Conservation (phyloP, 176 grass and related monocot genomes). For the Chrysopogon serrulatus region DNA sequence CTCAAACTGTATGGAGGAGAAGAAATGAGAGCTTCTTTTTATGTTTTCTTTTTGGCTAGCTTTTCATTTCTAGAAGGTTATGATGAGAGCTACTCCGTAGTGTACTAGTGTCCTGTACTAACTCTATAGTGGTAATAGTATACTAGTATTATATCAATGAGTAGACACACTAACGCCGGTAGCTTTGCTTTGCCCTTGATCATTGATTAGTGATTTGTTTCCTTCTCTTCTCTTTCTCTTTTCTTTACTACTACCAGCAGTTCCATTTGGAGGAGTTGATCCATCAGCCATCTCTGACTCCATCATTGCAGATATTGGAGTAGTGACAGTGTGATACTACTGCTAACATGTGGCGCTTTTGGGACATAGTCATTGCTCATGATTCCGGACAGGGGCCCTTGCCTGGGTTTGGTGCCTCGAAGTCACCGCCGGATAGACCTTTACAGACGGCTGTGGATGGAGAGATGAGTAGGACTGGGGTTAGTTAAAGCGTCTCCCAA, state of each 20-base stretch:
- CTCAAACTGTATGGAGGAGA: background rate
- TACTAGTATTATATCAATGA: background rate
- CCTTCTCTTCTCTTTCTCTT: background rate
- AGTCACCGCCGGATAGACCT: slow-evolving; percentile 33
- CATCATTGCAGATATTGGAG: slow-evolving; percentile 37
- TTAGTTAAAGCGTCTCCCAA: slow-evolving; percentile 44
- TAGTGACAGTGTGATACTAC: background rate
- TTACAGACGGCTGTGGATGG: slow-evolving; percentile 8
- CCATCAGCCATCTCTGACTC: slow-evolving; percentile 8
- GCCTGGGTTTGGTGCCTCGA: slow-evolving; percentile 36
- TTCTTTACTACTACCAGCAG: background rate
- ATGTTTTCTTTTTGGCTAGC: background rate
- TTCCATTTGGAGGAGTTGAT: slow-evolving; percentile 39
- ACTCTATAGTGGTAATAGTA: background rate
- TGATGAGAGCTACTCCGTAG: background rate
- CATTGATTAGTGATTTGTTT: slow-evolving; percentile 25
- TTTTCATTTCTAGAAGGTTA: slow-evolving; percentile 24
- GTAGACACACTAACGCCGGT: background rate
- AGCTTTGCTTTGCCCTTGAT: slow-evolving; percentile 25
- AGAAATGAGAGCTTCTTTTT: background rate
- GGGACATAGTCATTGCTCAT: slow-evolving; percentile 33
- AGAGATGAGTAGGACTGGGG: slow-evolving; percentile 22
- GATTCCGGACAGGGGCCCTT: slow-evolving; percentile 21
- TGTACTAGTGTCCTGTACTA: too few species aligned
- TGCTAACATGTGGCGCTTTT: background rate